Conservation (phyloP, 768 basidiomycete genomes). For the Floccularia luteovirens region DNA sequence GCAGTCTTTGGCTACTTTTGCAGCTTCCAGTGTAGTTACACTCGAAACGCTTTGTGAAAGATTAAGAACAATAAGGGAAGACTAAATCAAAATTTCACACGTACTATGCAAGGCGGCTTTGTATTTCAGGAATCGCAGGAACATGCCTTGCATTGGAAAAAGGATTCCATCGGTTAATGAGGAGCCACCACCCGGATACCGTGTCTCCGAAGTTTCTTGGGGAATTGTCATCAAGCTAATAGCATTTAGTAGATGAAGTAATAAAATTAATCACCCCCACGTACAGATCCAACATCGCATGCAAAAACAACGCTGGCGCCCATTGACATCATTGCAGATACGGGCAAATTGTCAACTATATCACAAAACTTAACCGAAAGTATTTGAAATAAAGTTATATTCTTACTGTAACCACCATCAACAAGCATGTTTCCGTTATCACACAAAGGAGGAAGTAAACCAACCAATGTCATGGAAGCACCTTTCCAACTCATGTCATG, state of each 20-base stretch:
- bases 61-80: constrained; percentile 5
- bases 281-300: constrained; percentile 84
- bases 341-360: constrained; percentile 84
- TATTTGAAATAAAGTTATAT: not conserved
- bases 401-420: constrained; percentile 80
- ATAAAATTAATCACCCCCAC: constrained; percentile 17
- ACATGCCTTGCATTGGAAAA: constrained; percentile 72
- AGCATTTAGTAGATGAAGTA: constrained; percentile 2
- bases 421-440: constrained; percentile 92
- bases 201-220: constrained; percentile 93
- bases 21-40: constrained; percentile 90
- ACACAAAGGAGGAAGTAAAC: constrained; percentile 88
- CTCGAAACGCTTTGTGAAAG: constrained; percentile 71
- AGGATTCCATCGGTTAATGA: constrained; percentile 90
- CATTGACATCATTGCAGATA: constrained; percentile 83
- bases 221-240: constrained; percentile 87
- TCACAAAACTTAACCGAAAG: constrained; percentile 6
- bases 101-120: constrained; percentile 91
- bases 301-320: constrained; percentile 90
- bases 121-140: constrained; percentile 89
- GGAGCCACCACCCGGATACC: constrained; percentile 93
- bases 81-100: constrained; percentile 21
- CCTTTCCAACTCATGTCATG: constrained; percentile 32
- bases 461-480: constrained; percentile 96
- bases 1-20: constrained; percentile 84